Base-by-base conservation (phyloP, 2,329 filamentous ascomycete genomes). In the Ceratocystis huliohia region DNA sequence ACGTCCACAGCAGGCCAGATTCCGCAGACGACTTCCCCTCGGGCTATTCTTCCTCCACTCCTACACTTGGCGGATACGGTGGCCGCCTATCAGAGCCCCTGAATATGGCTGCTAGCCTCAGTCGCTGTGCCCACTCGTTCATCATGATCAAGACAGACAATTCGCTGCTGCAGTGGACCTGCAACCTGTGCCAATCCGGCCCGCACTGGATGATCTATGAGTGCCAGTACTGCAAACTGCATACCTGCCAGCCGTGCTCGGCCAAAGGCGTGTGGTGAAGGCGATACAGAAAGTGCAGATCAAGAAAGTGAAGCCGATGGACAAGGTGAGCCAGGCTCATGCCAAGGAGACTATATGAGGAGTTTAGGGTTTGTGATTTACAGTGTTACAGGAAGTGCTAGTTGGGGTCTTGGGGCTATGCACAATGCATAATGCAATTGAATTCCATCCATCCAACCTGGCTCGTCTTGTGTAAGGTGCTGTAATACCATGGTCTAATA, bases 181-280 rank as follows among this genome's bases (percentile, higher is more conserved):
- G 86, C 77, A 80, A 82, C 68, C 75, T 85, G 71, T 88, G 85
- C 73, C 81, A 84, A 68, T 82, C 81, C 1, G 85, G 84, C 1
- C 84, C 84, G 64, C 82, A 85, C 74, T 87, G 84, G 83, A 82
- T 81, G 75, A 88, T 88, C 71, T 88, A 82, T 70, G 84, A 88
- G 74, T 88, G 86, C 76, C 78, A 80, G 69, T 86, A 86, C 73
- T 88, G 86, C 81, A 84, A 85, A 73, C 75, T 86, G 63, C 84
- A 87, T 75, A 80, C 82, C 37, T 88, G 85, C 74, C 78, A 83
- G 64, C 75, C 78, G 30, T 88, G 85, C 73, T 59, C 53, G 28
- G 13, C 53, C 25, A 59, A 59, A 25, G 28, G 33, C 7, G 53
- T n/a, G 2, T 2, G 28, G 13, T 59, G 37, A 41, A 59, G 53